Evolutionary conservation across 768 basidiomycete species (phyloP), one percentile per base, ranked within the genome.

Genomic region (Leccinellum albellum): DNA sequence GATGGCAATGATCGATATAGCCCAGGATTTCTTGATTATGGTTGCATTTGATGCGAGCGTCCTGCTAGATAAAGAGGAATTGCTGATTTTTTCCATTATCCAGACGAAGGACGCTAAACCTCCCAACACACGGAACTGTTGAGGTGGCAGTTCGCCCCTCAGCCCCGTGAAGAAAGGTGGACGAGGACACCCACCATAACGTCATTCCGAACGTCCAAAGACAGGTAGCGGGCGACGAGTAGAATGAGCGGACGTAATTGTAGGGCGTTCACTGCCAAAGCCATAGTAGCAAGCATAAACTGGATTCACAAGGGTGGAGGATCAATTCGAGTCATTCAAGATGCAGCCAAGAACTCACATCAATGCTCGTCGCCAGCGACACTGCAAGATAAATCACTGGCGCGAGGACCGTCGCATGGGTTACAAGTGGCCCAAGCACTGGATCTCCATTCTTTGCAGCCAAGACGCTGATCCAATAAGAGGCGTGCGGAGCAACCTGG

Each of bases 381-480:
- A 79, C 74, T 20, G 82, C 76, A 23, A 83, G 60, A 56, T 79
- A 82, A 24, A 82, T 69, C 49, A 89, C 68, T 1, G 89, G 88
- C 14, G 75, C 78, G 26, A 90, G 70, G 13, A 86, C 81, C 28
- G 68, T 51, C 9, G 73, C 64, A 71, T 91, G 89, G 2, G 86
- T 81, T 6, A 81, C 60, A 15, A 82, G 75, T 12, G 89, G 80
- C 0, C 89, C 89, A 63, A 77, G 70, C 14, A 84, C 56, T 14
- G 84, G 79, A 60, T 81, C 76, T 24, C 73, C 74, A 62, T 72
- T 69, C 61, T 85, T 79, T 29, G 82, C 80, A 10, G 86, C 84
- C 72, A 77, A 79, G 23, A 81, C 79, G 31, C 84, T 80, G 21
- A 82, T 72, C 82, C 83, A 89, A 63, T 89, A 88, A 6, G 82